Conservation (phyloP, 306 rosid species). For the Luffa acutangula region DNA sequence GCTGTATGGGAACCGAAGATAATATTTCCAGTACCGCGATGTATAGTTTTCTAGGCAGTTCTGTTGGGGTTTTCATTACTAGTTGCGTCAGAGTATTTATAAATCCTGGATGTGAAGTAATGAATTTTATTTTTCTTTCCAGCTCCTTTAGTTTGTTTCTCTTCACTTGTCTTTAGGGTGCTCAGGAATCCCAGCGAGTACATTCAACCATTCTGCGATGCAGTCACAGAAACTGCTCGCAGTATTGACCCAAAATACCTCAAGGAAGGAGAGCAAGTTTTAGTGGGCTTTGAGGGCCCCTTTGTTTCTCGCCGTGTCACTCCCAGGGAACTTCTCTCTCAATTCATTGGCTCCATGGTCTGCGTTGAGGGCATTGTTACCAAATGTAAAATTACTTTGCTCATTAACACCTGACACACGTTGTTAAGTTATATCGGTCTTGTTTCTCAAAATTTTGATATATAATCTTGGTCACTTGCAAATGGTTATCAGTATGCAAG, state of each 20-base stretch:
- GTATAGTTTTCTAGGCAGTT: background rate
- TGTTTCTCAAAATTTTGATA: background rate
- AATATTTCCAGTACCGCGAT: background rate
- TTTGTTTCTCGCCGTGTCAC: constrained; percentile 87
- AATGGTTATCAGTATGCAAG: background rate
- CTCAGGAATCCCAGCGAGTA: constrained; percentile 81
- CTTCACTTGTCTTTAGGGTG: constrained; percentile 31
- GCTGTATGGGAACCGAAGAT: background rate
- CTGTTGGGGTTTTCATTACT: background rate
- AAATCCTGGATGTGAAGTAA: background rate
- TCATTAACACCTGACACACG: background rate
- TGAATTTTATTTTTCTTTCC: background rate
- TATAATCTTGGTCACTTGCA: background rate
- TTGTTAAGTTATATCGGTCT: background rate
- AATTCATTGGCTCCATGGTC: constrained; percentile 91
- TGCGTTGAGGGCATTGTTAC: constrained; percentile 91
- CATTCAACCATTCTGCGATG: constrained; percentile 74
- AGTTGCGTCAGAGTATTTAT: background rate
- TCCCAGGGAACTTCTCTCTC: constrained; percentile 80
- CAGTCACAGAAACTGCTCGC: constrained; percentile 79
- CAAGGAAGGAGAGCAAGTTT: constrained; percentile 83
- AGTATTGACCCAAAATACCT: constrained; percentile 59
- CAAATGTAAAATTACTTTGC: constrained; percentile 43
- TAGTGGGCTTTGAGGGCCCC: constrained; percentile 85
- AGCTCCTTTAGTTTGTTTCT: background rate